Evolutionary conservation across 345 rosid species (phyloP), one percentile per base, ranked within the genome.

Genomic region (Gossypium anomalum): DNA sequence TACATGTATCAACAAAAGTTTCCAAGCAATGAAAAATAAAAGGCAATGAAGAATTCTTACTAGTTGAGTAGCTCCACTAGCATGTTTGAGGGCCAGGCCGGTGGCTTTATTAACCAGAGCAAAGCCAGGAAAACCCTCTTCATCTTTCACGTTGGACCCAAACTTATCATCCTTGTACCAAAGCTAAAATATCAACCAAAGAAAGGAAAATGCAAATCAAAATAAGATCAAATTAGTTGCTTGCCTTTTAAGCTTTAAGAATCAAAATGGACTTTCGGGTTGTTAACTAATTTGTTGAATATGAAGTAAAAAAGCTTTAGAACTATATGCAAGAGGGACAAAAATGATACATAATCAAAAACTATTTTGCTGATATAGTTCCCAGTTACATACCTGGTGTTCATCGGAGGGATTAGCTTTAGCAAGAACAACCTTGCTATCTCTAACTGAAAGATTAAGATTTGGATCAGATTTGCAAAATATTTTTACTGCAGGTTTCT

Each of bases 141-240:
- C 86, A 68, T 95, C 98, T 77, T 90, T 95, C 62, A 93, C 97
- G 63, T 87, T 80, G 7, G 92, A 88, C 78, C 96, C 90, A 82
- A 71, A 90, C 80, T 87, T 93, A 85, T 93, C 91, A 71, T 91
- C 98, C 82, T 89, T 95, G 85, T 78, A 89, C 99, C 99, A 95
- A 72, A 87, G 86, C 99, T 94, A 75, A 74, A 78, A 69, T 72
- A 70, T 27, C 43, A 72, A 73, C 22, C 62, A 44, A 69, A 57
- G 6, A 52, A 78, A 60, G 27, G 2, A 29, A 0, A 29, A 29
- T 29, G 34, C 34, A 29, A 29, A 29, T 29, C 34, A 3, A 29
- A 29, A 29, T 29, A 13, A 60, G 41, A 27, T 60, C 38, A 12
- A 7, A 11, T 59, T 2, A 9, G 12, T 41, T 5, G 64, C 41